Conservation (phyloP, 2,329 filamentous ascomycete species). For the Colletotrichum echinochloae region DNA sequence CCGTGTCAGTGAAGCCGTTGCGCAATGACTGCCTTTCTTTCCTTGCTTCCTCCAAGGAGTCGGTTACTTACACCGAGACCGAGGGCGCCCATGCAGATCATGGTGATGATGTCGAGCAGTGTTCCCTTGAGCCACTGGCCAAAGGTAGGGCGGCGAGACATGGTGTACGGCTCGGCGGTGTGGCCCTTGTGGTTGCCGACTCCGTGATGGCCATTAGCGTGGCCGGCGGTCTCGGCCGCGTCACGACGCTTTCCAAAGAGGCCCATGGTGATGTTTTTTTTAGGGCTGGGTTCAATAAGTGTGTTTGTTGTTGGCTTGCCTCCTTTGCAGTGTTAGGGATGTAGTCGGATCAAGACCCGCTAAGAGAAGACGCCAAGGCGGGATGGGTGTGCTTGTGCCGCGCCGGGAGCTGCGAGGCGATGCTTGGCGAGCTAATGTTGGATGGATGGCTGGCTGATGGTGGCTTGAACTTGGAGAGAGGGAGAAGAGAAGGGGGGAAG, state of each 20-base stretch:
- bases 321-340: not conserved
- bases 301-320: not conserved
- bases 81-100: conserved; percentile 73
- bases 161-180: conserved; percentile 50
- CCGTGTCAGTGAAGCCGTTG: not conserved
- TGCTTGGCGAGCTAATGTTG: conserved; percentile 32
- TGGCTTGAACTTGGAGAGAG: conserved; percentile 12
- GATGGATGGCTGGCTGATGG: conserved; percentile 1
- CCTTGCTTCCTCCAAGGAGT: not conserved
- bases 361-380: conserved; percentile 32
- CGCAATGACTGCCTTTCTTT: not conserved
- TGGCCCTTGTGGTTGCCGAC: not conserved
- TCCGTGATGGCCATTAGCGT: conserved; percentile 16
- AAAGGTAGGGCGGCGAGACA: conserved; percentile 68
- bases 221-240: conserved; percentile 1
- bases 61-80: conserved; percentile 73
- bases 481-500: not conserved
- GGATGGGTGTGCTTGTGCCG: conserved; percentile 37
- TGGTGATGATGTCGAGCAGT: conserved; percentile 76
- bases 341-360: conserved; percentile 15
- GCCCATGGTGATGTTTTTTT: conserved; percentile 23
- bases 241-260: conserved; percentile 33
- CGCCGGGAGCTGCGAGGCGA: conserved; percentile 20
- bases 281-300: not conserved
- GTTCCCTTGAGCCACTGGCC: conserved; percentile 78